phyloP scores from a whole-genome alignment of 2,329 filamentous ascomycete genomes.

The Colletotrichum tropicicola region DNA sequence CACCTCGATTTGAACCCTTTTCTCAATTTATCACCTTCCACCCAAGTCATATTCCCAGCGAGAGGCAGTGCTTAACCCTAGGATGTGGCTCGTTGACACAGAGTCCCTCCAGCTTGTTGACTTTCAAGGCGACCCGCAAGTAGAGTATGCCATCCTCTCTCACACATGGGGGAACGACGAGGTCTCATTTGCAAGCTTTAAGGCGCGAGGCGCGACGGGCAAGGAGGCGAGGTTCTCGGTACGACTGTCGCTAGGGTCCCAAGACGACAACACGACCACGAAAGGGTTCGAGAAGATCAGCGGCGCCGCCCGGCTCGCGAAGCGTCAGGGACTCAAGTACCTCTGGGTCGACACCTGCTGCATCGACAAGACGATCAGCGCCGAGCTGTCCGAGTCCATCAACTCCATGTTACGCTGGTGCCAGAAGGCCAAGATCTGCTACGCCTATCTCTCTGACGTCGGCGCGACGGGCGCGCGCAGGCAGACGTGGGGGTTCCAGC shows the following conservation, averaged over 20 bases:
- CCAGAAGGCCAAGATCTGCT: conserved; percentile 32
- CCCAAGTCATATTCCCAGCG: no score
- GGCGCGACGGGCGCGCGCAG: background rate
- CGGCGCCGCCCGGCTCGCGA: conserved; percentile 11
- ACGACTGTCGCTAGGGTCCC: background rate
- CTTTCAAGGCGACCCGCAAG: conserved; percentile 32
- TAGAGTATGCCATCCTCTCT: conserved; percentile 44
- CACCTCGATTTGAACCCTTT: no score
- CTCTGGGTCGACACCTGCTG: conserved; percentile 37
- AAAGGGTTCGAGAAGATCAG: background rate
- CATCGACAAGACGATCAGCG: conserved; percentile 18
- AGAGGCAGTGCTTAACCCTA: background rate
- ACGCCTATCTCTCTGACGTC: conserved; percentile 30
- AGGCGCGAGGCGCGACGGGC: background rate
- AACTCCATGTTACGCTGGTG: conserved; percentile 35
- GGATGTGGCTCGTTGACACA: conserved; percentile 39
- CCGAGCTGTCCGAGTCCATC: conserved; percentile 32
- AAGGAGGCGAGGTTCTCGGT: background rate
- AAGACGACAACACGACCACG: background rate
- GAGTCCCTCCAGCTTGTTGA: conserved; percentile 32
- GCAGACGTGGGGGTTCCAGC: background rate
- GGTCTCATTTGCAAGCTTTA: conserved; percentile 36
- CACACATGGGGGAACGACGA: conserved; percentile 45
- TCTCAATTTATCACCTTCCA: no score
- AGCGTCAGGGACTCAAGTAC: conserved; percentile 26